phyloP scores from a whole-genome alignment of 495 filamentous ascomycete genomes.

The Aspergillus ostianus region DNA sequence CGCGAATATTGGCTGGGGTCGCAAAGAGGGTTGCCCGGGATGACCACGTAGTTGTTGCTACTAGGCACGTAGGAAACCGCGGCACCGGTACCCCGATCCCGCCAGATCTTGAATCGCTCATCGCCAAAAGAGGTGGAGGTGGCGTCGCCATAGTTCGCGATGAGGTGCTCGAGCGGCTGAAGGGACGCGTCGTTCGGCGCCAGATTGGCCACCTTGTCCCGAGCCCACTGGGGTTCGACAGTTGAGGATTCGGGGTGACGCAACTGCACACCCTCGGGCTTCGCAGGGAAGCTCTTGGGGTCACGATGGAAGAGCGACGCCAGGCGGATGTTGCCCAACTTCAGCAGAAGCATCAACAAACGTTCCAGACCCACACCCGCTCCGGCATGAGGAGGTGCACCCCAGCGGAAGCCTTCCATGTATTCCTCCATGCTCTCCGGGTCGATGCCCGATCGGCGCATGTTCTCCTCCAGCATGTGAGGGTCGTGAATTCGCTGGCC shows the following conservation, averaged over 20 bases:
- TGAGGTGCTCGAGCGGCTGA: constrained; percentile 73
- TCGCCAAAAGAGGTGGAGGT: constrained; percentile 87
- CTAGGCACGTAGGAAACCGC: constrained; percentile 75
- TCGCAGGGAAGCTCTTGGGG: constrained; percentile 72
- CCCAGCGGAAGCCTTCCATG: constrained; percentile 82
- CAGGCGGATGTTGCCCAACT: constrained; percentile 84
- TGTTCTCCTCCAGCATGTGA: constrained; percentile 67
- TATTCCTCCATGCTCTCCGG: constrained; percentile 81
- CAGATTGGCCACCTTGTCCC: constrained; percentile 35
- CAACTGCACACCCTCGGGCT: constrained; percentile 49
- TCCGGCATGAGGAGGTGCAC: constrained; percentile 85
- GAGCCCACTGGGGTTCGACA: constrained; percentile 59
- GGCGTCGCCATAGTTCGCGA: constrained; percentile 87
- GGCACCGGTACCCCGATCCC: constrained; percentile 71
- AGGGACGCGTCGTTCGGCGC: constrained; percentile 50
- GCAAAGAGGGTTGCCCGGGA: constrained; percentile 80
- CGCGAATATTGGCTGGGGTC: constrained; percentile 66
- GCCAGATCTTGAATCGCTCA: constrained; percentile 78
- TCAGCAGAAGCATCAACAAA: constrained; percentile 77
- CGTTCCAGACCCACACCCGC: constrained; percentile 90
- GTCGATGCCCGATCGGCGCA: constrained; percentile 73
- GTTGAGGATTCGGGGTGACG: constrained; percentile 81
- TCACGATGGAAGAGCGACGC: constrained; percentile 83
- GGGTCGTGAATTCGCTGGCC: constrained; percentile 90
- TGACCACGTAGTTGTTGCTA: constrained; percentile 68